Base-by-base conservation (phyloP, 2,329 filamentous ascomycete species). In the Bipolaris oryzae region DNA sequence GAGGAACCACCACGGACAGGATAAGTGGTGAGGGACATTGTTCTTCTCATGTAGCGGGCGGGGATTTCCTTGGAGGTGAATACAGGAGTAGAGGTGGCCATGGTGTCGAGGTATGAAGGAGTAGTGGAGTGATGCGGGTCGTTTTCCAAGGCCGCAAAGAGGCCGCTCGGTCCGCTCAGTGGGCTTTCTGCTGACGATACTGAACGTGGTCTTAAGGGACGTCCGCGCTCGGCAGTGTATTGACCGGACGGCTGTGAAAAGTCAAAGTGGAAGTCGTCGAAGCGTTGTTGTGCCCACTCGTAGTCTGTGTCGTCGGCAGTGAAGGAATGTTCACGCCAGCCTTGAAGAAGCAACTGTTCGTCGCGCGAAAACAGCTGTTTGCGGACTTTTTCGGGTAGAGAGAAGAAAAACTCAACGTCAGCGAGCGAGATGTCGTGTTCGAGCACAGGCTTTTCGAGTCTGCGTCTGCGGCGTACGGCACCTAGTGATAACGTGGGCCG, bases 311-410 rank as follows among this genome's bases (percentile, higher is more conserved):
- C 46, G 53, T 55, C 49, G 34, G 56, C 50, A 54, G 61, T 55
- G 58, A 53, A 44, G 38, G 60, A 57, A 50, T 64, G 65, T 41
- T 66, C 55, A 58, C 66, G 62, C 64, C 63, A 57, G 60, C 44
- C 58, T 38, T 84, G 84, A 53, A 89, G 79, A 55, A 87, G 75
- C 41, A 84, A 77, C 65, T 89, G 89, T 76, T 95, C 90, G 74
- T 92, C 88, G 46, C 80, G 81, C 21, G 87, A 88, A 73, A 92
- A 89, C 60, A 89, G 85, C 62, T 85, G 86, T 62, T 86, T 85
- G 70, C 86, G 87, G 61, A 92, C 83, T 75, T 91, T 92, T 60
- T 89, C 85, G 18, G 91, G 89, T 39, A 92, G 80, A 20, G 82
- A 85, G 50, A 87, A 80, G 72, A 88, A 92, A 80, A 89, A 91